Conservation (phyloP, 345 rosid genomes). For the Eutrema japonicum region DNA sequence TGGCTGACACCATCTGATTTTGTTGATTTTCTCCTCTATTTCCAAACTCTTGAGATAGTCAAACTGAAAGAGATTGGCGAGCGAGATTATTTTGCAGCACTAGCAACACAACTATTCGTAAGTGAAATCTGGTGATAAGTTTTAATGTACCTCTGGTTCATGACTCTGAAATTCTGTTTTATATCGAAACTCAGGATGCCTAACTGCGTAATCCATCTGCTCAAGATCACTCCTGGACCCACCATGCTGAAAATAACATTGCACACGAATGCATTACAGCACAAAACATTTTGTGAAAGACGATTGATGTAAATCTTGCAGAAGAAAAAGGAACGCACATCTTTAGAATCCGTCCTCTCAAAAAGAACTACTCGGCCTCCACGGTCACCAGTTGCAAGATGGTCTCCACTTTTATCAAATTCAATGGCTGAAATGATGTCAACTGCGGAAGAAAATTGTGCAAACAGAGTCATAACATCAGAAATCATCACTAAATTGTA, state of each 20-base stretch:
- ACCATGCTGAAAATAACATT: constrained; percentile 60
- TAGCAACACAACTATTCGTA: neutral
- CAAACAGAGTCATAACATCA: constrained; percentile 26
- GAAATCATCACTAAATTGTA: constrained; percentile 13
- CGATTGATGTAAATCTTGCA: constrained; percentile 17
- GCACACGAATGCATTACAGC: constrained; percentile 22
- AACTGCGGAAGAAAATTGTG: constrained; percentile 59
- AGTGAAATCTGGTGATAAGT: constrained; percentile 7
- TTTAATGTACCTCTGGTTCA: constrained; percentile 86
- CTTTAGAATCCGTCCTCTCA: constrained; percentile 86
- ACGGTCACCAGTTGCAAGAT: constrained; percentile 99
- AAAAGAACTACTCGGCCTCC: constrained; percentile 99
- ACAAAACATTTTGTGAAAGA: neutral
- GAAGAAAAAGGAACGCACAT: constrained; percentile 55
- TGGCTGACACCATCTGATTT: constrained; percentile 98
- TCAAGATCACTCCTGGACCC: constrained; percentile 84
- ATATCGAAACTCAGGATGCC: constrained; percentile 99
- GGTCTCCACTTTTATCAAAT: constrained; percentile 95
- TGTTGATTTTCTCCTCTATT: constrained; percentile 99
- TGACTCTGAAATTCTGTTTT: constrained; percentile 99
- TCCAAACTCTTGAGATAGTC: constrained; percentile 99
- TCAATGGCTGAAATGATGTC: constrained; percentile 99
- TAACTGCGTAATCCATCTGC: constrained; percentile 64
- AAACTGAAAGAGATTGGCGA: constrained; percentile 60
- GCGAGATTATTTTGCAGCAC: constrained; percentile 20